Percentiles rank a stretch among this genome's conserved stretches.
Evolutionary conservation across 2,329 filamentous ascomycete genomes (phyloP).

Genomic region (Trichoderma pleuroti): DNA sequence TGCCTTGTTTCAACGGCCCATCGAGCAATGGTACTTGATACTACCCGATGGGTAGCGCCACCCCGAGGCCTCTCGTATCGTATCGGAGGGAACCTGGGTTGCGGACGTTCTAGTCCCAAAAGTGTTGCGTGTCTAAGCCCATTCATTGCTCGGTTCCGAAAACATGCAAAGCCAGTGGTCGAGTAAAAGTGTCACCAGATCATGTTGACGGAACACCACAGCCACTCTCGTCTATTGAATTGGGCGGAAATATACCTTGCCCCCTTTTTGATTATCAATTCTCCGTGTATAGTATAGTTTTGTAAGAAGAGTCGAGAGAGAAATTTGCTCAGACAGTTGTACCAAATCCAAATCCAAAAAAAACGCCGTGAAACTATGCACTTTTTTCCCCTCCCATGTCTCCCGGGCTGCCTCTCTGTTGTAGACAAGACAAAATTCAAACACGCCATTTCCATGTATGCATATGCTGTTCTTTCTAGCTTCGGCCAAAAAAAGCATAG

Average conservation of each 20-base stretch:
- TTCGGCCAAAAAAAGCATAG: background rate
- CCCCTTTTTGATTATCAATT: background rate
- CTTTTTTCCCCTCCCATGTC: background rate
- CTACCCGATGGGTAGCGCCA: background rate
- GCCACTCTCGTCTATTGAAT: background rate
- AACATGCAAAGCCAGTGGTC: background rate
- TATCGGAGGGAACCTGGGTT: background rate
- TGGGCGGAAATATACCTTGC: background rate
- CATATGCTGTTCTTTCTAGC: background rate
- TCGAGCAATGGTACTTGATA: background rate
- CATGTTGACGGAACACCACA: background rate
- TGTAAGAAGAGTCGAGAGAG: slow-evolving; percentile 13
- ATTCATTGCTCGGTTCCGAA: background rate
- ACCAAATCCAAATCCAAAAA: background rate
- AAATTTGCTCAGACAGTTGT: background rate
- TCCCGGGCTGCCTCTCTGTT: background rate
- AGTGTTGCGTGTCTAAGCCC: background rate
- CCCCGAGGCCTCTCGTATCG: background rate
- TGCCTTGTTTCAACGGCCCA: background rate
- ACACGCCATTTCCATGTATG: background rate
- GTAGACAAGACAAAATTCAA: background rate
- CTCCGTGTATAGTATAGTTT: background rate
- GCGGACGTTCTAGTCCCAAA: background rate
- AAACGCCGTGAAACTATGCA: background rate
- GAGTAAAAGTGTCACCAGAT: background rate